Percentiles rank a stretch among this genome's conserved stretches.
These are phyloP conservation scores for Huntiella bhutanensis DNA, from an alignment of 2,329 filamentous ascomycete genomes.

Conservation along the genomic window DNA sequence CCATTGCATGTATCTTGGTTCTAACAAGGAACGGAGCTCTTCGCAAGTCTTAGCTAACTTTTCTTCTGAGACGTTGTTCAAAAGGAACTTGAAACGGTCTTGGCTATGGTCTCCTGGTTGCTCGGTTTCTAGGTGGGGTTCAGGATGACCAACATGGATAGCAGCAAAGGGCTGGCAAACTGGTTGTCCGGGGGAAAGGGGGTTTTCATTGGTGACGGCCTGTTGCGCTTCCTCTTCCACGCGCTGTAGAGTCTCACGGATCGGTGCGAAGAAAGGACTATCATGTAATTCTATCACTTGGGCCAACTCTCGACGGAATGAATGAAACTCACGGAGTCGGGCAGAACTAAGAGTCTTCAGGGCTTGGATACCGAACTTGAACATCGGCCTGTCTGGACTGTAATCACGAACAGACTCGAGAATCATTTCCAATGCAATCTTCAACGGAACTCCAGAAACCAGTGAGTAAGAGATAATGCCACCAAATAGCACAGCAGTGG, in stretches of 20 bases:
- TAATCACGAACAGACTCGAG: slow-evolving; percentile 87
- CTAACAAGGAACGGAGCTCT: slow-evolving; percentile 61
- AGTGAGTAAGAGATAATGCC: slow-evolving; percentile 90
- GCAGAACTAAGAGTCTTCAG: slow-evolving; percentile 62
- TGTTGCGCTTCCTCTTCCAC: slow-evolving; percentile 1
- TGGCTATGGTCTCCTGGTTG: slow-evolving; percentile 72
- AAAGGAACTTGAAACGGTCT: slow-evolving; percentile 83
- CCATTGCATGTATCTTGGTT: slow-evolving; percentile 78
- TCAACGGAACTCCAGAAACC: slow-evolving; percentile 73
- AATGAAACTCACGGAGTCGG: slow-evolving; percentile 83
- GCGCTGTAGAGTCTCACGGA: slow-evolving; percentile 48
- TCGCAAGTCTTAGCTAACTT: slow-evolving; percentile 71
- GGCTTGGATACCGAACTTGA: slow-evolving; percentile 92
- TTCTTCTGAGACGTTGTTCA: slow-evolving; percentile 88
- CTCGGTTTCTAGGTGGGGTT: slow-evolving; percentile 46
- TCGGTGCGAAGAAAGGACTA: slow-evolving; percentile 15
- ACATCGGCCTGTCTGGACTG: slow-evolving; percentile 72
- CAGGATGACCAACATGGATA: slow-evolving; percentile 54
- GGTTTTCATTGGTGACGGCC: slow-evolving; percentile 16
- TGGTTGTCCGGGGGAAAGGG: slow-evolving; percentile 31
- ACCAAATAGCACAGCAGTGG: slow-evolving; percentile 88
- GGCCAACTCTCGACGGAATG: slow-evolving; percentile 70
- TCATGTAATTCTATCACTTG: too few relatives aligned
- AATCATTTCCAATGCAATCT: slow-evolving; percentile 93
- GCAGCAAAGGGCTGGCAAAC: slow-evolving; percentile 52